Evolutionary conservation across 108 stramenopile genomes (phyloP).

Genomic region (Skeletonema marinoi): DNA sequence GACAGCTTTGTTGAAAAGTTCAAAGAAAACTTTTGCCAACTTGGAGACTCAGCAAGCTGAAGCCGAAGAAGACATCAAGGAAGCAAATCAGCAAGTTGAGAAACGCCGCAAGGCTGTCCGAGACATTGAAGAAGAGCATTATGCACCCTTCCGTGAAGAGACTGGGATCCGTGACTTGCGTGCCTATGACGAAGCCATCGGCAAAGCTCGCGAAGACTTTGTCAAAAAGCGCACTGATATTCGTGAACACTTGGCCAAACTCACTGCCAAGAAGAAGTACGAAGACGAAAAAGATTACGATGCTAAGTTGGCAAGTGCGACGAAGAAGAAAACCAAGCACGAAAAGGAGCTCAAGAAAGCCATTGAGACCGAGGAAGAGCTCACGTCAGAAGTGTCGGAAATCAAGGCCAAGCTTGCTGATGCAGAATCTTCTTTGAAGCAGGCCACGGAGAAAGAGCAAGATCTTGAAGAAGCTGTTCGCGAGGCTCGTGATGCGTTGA

Average conservation of each 20-base stretch:
- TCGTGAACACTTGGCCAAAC: constrained; percentile 74
- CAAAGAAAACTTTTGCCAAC: constrained; percentile 52
- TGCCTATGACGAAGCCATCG: constrained; percentile 85
- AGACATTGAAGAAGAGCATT: constrained; percentile 80
- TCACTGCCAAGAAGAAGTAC: constrained; percentile 54
- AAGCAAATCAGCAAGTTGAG: constrained; percentile 52
- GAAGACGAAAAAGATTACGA: constrained; percentile 58
- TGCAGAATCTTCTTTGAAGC: constrained; percentile 69
- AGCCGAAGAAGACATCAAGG: constrained; percentile 55
- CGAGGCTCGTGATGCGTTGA: constrained; percentile 63
- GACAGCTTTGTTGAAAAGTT: constrained; percentile 55
- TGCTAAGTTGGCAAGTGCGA: constrained; percentile 60
- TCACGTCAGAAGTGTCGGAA: constrained; percentile 45
- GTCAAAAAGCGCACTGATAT: constrained; percentile 69
- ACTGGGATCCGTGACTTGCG: constrained; percentile 85
- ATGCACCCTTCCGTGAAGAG: constrained; percentile 75
- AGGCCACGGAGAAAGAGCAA: constrained; percentile 62
- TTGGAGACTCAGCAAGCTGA: constrained; percentile 49
- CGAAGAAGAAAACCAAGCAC: constrained; percentile 56
- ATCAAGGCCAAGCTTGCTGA: constrained; percentile 68
- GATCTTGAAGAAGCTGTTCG: constrained; percentile 68
- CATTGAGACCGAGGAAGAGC: constrained; percentile 34
- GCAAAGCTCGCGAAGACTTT: constrained; percentile 81
- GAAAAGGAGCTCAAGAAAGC: constrained; percentile 56
- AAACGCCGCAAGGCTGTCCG: constrained; percentile 54